These are phyloP conservation scores for Zymoseptoria crescenta DNA, from an alignment of 2,329 filamentous ascomycete species.

Conservation along the genomic window DNA sequence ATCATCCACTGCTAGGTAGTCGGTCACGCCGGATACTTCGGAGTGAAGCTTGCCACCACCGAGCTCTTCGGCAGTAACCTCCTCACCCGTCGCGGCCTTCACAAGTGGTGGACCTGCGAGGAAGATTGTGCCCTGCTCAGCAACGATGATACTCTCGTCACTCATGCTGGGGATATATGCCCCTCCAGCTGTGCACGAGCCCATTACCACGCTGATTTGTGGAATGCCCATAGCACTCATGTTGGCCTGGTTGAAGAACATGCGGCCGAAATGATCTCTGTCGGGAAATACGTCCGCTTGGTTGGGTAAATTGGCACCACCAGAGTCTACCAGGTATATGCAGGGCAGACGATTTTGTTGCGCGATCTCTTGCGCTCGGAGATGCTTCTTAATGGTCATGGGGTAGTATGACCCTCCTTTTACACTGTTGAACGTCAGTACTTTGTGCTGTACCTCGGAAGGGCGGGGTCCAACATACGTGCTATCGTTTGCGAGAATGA, in stretches of 20 bases:
- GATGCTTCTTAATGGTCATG: conserved; percentile 94
- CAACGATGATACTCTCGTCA: conserved; percentile 94
- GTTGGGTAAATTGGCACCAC: conserved; percentile 88
- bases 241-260: conserved; percentile 95
- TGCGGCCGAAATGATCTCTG: conserved; percentile 87
- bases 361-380: conserved; percentile 83
- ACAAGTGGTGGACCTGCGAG: conserved; percentile 89
- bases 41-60: conserved; percentile 86
- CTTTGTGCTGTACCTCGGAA: neutral
- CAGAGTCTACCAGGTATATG: conserved; percentile 93
- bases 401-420: conserved; percentile 97
- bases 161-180: conserved; percentile 97
- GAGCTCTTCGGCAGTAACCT: conserved; percentile 81
- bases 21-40: conserved; percentile 83
- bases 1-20: conserved; percentile 91
- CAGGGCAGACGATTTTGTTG: conserved; percentile 78
- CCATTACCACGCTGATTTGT: conserved; percentile 94
- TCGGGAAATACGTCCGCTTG: conserved; percentile 96
- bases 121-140: conserved; percentile 95
- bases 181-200: conserved; percentile 88
- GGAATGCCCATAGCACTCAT: conserved; percentile 87
- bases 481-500: conserved; percentile 92
- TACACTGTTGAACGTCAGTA: conserved; percentile 42
- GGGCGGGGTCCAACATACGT: conserved; percentile 40
- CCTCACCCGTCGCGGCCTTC: conserved; percentile 90